phyloP scores from a whole-genome alignment of 164 flowering plant species.

The Kalanchoe fedtschenkoi region DNA sequence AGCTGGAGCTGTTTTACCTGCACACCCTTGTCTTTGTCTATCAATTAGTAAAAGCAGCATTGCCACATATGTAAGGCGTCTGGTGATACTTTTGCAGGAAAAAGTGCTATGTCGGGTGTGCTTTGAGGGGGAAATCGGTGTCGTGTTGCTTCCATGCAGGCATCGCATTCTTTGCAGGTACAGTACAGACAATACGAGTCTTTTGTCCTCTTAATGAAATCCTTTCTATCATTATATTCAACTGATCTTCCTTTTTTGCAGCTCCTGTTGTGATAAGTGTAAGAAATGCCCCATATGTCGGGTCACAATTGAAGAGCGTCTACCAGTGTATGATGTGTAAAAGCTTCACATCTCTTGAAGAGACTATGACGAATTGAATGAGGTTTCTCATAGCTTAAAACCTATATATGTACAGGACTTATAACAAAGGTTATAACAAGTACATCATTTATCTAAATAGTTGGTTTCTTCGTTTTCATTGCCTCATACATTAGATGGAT shows the following conservation, averaged over 20 bases:
- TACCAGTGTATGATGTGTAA: conserved; percentile 86
- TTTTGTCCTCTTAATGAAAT: neutral
- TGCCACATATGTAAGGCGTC: too few relatives aligned
- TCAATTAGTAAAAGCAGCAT: too few relatives aligned
- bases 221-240: neutral
- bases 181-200: neutral
- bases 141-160: conserved; percentile 82
- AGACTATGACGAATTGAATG: too few relatives aligned
- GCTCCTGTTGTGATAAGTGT: conserved; percentile 75
- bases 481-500: too few relatives aligned
- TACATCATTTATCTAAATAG: too few relatives aligned
- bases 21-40: too few relatives aligned
- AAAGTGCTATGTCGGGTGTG: conserved; percentile 81
- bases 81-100: conserved; percentile 35
- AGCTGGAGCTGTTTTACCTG: neutral
- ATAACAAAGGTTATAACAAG: too few relatives aligned
- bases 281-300: conserved; percentile 84
- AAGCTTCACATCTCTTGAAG: neutral
- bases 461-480: too few relatives aligned
- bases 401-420: too few relatives aligned
- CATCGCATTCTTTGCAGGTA: conserved; percentile 94
- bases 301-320: conserved; percentile 54
- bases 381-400: too few relatives aligned
- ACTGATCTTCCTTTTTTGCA: conserved; percentile 18
- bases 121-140: conserved; percentile 66